A percentile compares a stretch with the other conserved stretches of the same genome.
These are phyloP conservation scores for Epichloe elymi DNA, from an alignment of 2,329 filamentous ascomycete genomes.

Conservation along the genomic window DNA sequence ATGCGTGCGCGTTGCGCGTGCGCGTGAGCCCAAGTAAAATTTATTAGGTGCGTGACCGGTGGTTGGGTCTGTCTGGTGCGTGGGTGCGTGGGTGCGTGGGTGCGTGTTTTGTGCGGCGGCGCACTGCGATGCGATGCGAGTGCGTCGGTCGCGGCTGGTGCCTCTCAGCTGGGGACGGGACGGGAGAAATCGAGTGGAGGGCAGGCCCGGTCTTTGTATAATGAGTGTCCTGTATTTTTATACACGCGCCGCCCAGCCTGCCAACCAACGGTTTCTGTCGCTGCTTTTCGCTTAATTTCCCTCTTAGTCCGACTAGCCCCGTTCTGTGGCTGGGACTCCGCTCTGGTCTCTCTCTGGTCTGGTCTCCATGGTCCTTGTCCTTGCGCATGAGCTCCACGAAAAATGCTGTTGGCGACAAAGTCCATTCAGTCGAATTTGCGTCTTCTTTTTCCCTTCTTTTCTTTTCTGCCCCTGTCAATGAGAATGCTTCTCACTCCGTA, in stretches of 20 bases:
- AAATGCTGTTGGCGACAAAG: neutral
- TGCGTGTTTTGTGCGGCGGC: conserved; percentile 1
- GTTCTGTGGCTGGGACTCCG: conserved; percentile 5
- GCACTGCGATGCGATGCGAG: neutral
- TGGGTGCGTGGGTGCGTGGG: neutral
- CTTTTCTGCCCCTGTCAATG: neutral
- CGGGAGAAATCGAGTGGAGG: conserved; percentile 29
- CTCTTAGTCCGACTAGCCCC: conserved; percentile 21
- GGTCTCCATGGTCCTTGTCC: neutral
- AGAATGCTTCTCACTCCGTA: no score
- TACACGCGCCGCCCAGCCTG: conserved; percentile 18
- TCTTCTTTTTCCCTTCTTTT: neutral
- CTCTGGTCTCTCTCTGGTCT: neutral
- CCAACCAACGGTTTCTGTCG: conserved; percentile 22
- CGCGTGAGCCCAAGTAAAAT: neutral
- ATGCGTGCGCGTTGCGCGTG: neutral
- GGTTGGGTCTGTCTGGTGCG: neutral
- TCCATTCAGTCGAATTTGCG: neutral
- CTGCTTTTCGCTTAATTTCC: conserved; percentile 24
- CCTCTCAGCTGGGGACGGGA: conserved; percentile 10
- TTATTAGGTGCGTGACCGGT: neutral
- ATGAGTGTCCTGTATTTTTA: conserved; percentile 33
- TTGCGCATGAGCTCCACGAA: neutral
- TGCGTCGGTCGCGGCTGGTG: conserved; percentile 1
- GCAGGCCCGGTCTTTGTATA: conserved; percentile 30